A percentile compares a stretch with the other conserved stretches of the same genome.
phyloP scores from a whole-genome alignment of 2,329 filamentous ascomycete genomes.

The Trichophyton rubrum region DNA sequence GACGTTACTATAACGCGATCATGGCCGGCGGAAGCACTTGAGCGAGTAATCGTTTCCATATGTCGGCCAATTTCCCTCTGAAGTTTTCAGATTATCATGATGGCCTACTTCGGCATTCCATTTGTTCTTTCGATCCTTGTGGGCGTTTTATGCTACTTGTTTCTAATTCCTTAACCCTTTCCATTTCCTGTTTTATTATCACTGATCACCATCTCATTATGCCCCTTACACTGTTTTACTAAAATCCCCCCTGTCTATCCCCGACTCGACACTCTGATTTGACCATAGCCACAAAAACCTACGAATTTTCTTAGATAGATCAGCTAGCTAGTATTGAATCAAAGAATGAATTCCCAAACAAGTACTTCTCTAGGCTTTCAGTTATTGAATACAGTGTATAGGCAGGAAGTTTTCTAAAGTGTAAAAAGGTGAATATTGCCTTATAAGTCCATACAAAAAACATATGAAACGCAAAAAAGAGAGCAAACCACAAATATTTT shows the following conservation, averaged over 20 bases:
- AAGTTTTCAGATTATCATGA: background rate
- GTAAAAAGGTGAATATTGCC: background rate
- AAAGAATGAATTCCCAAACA: background rate
- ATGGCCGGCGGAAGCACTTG: constrained; percentile 34
- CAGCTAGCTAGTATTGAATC: background rate
- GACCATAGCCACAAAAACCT: background rate
- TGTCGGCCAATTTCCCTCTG: background rate
- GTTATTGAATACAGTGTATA: background rate
- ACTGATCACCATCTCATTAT: background rate
- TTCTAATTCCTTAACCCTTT: background rate
- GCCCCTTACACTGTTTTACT: background rate
- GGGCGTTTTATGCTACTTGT: background rate
- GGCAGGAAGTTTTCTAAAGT: background rate
- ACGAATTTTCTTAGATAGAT: constrained; percentile 3
- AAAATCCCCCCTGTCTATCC: background rate
- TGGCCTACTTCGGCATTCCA: background rate
- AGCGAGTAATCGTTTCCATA: background rate
- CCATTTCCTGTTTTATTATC: background rate
- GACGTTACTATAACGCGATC: constrained; percentile 54
- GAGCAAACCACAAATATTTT: constrained; percentile 2
- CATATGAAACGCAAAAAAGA: background rate
- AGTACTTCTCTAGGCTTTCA: background rate
- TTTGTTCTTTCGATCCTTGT: background rate
- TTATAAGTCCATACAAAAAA: background rate
- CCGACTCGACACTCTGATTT: too few species aligned